Conservation (phyloP, 2,329 filamentous ascomycete genomes). For the Aspergillus floridensis region DNA sequence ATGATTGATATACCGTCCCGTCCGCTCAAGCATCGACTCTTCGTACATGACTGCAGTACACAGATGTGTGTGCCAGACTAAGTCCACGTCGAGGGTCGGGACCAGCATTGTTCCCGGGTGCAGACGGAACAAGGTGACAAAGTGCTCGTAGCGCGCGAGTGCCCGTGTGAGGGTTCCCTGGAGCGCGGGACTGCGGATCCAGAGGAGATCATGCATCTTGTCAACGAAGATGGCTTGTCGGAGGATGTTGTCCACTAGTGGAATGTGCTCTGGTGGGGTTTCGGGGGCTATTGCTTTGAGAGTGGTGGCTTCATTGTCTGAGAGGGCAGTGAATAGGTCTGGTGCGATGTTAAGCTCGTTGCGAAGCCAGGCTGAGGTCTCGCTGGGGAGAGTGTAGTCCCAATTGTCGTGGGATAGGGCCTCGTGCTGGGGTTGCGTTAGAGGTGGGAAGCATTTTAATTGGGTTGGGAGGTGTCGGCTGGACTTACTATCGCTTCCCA, state of each 20-base stretch:
- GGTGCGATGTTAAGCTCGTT: not conserved
- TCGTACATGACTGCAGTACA: slow-evolving; percentile 37
- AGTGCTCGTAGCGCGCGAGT: slow-evolving; percentile 49
- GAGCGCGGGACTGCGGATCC: slow-evolving; percentile 70
- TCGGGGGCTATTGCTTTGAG: not conserved
- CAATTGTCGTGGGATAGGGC: slow-evolving; percentile 2
- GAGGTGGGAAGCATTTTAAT: not conserved
- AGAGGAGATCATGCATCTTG: slow-evolving; percentile 74
- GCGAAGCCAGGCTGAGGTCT: slow-evolving; percentile 3
- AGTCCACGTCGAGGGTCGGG: slow-evolving; percentile 35
- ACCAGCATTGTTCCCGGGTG: slow-evolving; percentile 33
- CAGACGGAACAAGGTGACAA: slow-evolving; percentile 41
- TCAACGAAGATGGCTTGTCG: slow-evolving; percentile 43
- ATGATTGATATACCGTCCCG: slow-evolving; percentile 64
- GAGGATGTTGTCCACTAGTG: slow-evolving; percentile 41
- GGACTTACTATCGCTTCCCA: slow-evolving; percentile 54
- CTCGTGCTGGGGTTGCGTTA: not conserved
- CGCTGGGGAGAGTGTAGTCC: slow-evolving; percentile 6
- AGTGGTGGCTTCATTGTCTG: not conserved
- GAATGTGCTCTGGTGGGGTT: not conserved
- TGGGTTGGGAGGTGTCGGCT: too few species aligned
- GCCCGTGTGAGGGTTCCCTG: slow-evolving; percentile 62
- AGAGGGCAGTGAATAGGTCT: not conserved
- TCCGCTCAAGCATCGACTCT: slow-evolving; percentile 32
- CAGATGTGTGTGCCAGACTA: slow-evolving; percentile 38